phyloP scores from a whole-genome alignment of 345 rosid species.

The Geranium brycei region DNA sequence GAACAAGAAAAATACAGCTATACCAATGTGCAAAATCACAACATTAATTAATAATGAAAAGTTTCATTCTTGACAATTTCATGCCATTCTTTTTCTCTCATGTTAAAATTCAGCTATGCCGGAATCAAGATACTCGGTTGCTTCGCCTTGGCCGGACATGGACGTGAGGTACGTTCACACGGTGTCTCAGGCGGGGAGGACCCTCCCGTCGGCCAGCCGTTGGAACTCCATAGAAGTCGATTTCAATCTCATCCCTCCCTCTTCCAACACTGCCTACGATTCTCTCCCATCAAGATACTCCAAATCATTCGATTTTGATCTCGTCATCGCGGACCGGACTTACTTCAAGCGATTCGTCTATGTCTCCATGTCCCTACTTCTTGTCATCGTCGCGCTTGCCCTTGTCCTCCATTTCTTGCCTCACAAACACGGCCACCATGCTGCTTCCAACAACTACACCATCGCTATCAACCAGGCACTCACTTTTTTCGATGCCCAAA shows the following conservation, averaged over 20 bases:
- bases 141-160: neutral
- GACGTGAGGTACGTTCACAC: constrained; percentile 26
- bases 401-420: constrained; percentile 27
- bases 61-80: no score
- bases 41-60: no score
- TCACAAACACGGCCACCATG: constrained; percentile 19
- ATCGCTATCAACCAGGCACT: constrained; percentile 44
- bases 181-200: constrained; percentile 25
- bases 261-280: constrained; percentile 16
- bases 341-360: constrained; percentile 32
- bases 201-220: constrained; percentile 33
- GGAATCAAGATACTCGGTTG: neutral
- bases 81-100: no score
- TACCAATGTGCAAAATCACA: no score
- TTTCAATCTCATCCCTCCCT: constrained; percentile 16
- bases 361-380: constrained; percentile 13
- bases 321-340: constrained; percentile 29
- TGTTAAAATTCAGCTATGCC: neutral
- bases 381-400: constrained; percentile 16
- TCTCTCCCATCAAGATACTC: constrained; percentile 36
- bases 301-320: constrained; percentile 34
- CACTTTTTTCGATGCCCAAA: constrained; percentile 52
- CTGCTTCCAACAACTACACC: constrained; percentile 33
- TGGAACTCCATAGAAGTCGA: constrained; percentile 35
- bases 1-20: no score